These are phyloP conservation scores for Choanephora cucurbitarum DNA, from an alignment of 371 early-diverging fungal genomes.

Conservation along the genomic window DNA sequence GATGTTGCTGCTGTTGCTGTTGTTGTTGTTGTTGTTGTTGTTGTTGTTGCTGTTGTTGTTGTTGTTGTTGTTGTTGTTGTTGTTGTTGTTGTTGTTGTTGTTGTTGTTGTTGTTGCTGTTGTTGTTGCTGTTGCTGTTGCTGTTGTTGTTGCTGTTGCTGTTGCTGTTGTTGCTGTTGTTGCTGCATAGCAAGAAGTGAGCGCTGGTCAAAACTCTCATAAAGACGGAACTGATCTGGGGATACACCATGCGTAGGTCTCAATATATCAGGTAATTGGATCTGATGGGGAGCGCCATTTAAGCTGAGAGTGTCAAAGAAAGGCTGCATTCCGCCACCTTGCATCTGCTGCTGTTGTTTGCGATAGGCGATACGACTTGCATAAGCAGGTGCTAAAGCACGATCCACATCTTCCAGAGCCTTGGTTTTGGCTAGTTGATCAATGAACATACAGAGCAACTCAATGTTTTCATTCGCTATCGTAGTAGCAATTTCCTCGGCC, in stretches of 20 bases:
- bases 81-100: slow-evolving; percentile 12
- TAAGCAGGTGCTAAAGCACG: slow-evolving; percentile 72
- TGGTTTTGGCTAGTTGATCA: slow-evolving; percentile 89
- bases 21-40: slow-evolving; percentile 5
- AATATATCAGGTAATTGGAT: slow-evolving; percentile 83
- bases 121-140: slow-evolving; percentile 13
- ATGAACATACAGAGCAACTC: slow-evolving; percentile 88
- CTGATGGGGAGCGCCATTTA: slow-evolving; percentile 73
- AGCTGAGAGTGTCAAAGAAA: slow-evolving; percentile 82
- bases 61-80: slow-evolving; percentile 5
- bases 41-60: slow-evolving; percentile 4
- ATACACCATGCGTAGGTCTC: slow-evolving; percentile 74
- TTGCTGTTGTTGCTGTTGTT: slow-evolving; percentile 20
- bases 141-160: slow-evolving; percentile 24
- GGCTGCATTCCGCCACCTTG: slow-evolving; percentile 56
- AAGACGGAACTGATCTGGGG: slow-evolving; percentile 59
- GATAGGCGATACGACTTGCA: slow-evolving; percentile 73
- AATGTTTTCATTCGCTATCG: slow-evolving; percentile 86
- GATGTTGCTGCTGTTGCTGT: slow-evolving; percentile 66
- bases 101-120: slow-evolving; percentile 11
- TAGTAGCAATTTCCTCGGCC: slow-evolving; percentile 79
- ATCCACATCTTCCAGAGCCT: slow-evolving; percentile 85
- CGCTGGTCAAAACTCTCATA: slow-evolving; percentile 29
- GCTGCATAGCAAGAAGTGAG: slow-evolving; percentile 19
- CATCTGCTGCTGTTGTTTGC: slow-evolving; percentile 63